Conservation (phyloP, 1,284 basidiomycete genomes). For the Heterobasidion occidentale region DNA sequence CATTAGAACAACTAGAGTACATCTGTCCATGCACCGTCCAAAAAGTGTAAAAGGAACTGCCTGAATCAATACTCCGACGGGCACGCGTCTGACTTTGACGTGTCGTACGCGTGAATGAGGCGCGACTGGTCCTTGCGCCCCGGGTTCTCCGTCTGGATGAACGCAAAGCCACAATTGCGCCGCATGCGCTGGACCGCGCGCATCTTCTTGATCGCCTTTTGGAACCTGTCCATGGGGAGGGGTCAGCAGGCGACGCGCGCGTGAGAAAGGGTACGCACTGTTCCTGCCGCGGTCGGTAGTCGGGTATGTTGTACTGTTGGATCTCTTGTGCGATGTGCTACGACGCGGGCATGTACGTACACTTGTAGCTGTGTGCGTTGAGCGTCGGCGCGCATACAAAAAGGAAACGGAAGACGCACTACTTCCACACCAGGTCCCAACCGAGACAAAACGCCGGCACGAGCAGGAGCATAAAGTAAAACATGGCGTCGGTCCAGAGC, state of each 20-base stretch:
- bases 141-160: slow-evolving; percentile 87
- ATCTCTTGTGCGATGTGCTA: slow-evolving; percentile 98
- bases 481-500: slow-evolving; percentile 80
- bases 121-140: slow-evolving; percentile 80
- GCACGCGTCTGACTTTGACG: slow-evolving; percentile 61
- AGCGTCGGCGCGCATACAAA: background rate
- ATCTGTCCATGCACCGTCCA: background rate
- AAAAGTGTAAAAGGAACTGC: background rate
- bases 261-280: slow-evolving; percentile 53
- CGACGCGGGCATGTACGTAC: slow-evolving; percentile 85
- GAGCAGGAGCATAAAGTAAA: slow-evolving; percentile 74
- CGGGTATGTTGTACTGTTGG: slow-evolving; percentile 96
- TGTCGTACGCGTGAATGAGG: slow-evolving; percentile 87
- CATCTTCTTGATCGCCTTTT: slow-evolving; percentile 97
- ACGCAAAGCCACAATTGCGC: slow-evolving; percentile 90
- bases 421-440: slow-evolving; percentile 96
- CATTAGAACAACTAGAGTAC: background rate
- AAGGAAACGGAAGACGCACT: slow-evolving; percentile 36
- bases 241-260: background rate
- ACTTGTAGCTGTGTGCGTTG: slow-evolving; percentile 56
- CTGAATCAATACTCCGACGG: slow-evolving; percentile 61
- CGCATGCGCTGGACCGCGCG: slow-evolving; percentile 93
- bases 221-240: slow-evolving; percentile 50
- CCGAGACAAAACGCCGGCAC: slow-evolving; percentile 56
- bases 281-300: slow-evolving; percentile 95